Evolutionary conservation across 179 eudicot genomes (phyloP), one percentile per base, ranked within the genome.

Genomic region (Silene noctiflora): DNA sequence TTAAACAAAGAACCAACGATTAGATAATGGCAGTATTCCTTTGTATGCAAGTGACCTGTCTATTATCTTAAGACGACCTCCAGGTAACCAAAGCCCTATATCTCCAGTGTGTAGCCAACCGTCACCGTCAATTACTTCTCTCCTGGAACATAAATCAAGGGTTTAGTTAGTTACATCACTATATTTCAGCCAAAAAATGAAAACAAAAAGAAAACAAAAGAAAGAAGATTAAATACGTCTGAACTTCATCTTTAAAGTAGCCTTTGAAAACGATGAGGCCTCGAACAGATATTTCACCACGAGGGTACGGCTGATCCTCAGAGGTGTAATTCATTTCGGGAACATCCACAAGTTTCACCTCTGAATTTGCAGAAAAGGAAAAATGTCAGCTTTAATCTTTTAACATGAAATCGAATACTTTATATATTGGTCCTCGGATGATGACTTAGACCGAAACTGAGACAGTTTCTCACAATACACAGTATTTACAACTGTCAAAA

Each of bases 71-170:
- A 92, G 89, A 78, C 97, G 97, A 44, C 98, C 98, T 51, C 93
- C 98, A 79, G 94, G 95, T 78, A 91, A 82, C 98, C 98, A 94
- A 80, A 94, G 78, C 68, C 98, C 98, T 75, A 94, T 92, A 78
- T 94, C 98, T 53, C 97, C 98, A 25, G 98, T 92, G 78, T 94
- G 96, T 81, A 94, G 85, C 98, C 97, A 94, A 72, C 91, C 91
- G 9, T 94, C 98, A 59, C 85, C 91, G 81, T 94, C 97, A 67
- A 90, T 72, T 56, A 91, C 90, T 84, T 94, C 98, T 83, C 88
- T 87, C 89, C 98, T 94, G 91, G 69, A 83, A 33, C 39, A 53
- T 39, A 69, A 11, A 77, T 25, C 7, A 62, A 33, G 0, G 0
- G 39, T 33, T 29, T 0, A 33, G 39, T 33, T 33, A 33, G 1